Base-by-base conservation (phyloP, 1,284 basidiomycete genomes). In the Pascua sp. region DNA sequence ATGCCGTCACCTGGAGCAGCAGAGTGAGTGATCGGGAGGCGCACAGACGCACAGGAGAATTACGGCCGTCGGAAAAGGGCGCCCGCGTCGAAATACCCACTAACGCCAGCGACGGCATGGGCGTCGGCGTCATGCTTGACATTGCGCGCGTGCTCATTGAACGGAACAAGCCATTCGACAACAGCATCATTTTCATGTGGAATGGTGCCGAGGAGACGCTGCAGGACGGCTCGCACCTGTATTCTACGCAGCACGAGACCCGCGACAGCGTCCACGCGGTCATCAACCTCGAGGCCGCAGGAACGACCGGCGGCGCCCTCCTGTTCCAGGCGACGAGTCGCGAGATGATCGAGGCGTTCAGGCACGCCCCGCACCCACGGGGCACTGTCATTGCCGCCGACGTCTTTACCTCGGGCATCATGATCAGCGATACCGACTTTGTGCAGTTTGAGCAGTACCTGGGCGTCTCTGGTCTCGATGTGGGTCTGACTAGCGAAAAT, bases 301-400 rank as follows among this genome's bases (percentile, higher is more conserved):
- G 95, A 0, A 87, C 87, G 0, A 87, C 85, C 7, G 94, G 95
- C 0, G 88, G 86, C 18, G 91, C 94, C 67, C 80, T 98, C 9
- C 82, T 98, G 12, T 98, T 98, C 81, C 95, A 98, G 79, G 95
- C 95, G 0, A 97, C 91, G 0, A 92, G 89, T 12, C 84, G 89
- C 62, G 86, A 93, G 71, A 96, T 98, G 91, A 90, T 98, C 16
- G 82, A 89, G 59, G 93, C 91, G 0, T 97, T 95, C 70, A 84
- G 87, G 0, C 83, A 87, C 64, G 90, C 91, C 0, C 92, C 93
- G 5, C 80, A 86, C 67, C 95, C 92, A 0, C 90, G 88, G 56
- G 96, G 92, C 1, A 94, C 91, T 0, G 85, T 97, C 56, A 83
- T 92, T 45, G 95, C 95, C 11, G 91, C 91, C 64, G 96, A 98